Evolutionary conservation across 31 red algal genomes (phyloP), one percentile per base, ranked within the genome.

Genomic region (Bonnemaisonia californica): DNA sequence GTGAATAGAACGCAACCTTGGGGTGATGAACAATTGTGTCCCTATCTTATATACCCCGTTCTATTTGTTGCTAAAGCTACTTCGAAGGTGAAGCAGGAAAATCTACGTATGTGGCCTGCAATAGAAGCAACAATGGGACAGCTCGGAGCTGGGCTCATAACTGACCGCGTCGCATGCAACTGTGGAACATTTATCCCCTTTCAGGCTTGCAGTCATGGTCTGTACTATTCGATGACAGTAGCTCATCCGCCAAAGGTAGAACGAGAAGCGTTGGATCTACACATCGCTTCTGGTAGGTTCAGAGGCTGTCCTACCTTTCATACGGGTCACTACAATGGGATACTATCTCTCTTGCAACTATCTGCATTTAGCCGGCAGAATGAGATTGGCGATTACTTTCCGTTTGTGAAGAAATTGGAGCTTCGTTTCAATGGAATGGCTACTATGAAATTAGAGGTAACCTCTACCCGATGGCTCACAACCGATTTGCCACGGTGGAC

Each of bases 221-320:
- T 67, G 62, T 67, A 67, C 62, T 67, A 67, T 30, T 67, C 62
- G 26, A 67, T 67, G 62, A 67, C 62, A 67, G 62, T 67, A 12
- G 62, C 2, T 67, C 4, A 3, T 8, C 32, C 32, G 34, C 62
- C 62, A 2, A 31, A 67, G 62, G 62, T 67, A 38, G 62, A 67
- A 67, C 34, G 62, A 67, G 62, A 67, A 67, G 62, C 62, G 30
- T 67, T 67, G 34, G 5, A 67, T 8, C 30, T 67, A 30, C 62
- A 67, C 39, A 35, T 67, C 2, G 62, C 62, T 30, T 67, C 62
- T 35, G 62, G 62, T 67, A 67, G 62, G 23, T 67, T 67, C 13
- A 67, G 62, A 12, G 62, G 62, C 3, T 67, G 62, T 67, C 62
- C 62, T 2, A 67, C 62, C 34, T 67, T 67, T 67, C 62, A 67